Evolutionary conservation across 2,329 filamentous ascomycete genomes (phyloP).

Genomic region (Epichloe uncinata): DNA sequence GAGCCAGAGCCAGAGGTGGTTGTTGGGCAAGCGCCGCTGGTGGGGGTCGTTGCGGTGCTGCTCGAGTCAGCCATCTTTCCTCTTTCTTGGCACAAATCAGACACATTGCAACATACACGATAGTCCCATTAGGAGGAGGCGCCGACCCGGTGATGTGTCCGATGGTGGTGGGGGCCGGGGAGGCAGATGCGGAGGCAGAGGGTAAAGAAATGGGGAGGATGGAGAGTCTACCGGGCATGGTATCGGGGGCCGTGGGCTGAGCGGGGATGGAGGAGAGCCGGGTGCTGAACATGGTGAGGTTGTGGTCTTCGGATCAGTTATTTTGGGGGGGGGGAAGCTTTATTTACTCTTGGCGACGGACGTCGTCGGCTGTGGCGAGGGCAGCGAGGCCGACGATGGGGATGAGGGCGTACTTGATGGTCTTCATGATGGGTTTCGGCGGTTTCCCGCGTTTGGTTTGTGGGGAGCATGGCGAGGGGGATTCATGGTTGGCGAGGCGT

Average conservation of each 20-base stretch:
- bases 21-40: background rate
- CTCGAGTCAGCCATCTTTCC: background rate
- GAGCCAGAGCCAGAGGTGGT: background rate
- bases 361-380: constrained; percentile 3
- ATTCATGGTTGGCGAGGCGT: too few relatives aligned
- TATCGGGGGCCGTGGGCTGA: constrained; percentile 1
- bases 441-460: background rate
- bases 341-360: constrained; percentile 1
- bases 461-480: too few relatives aligned
- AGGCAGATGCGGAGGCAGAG: background rate
- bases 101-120: background rate
- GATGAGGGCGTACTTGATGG: constrained; percentile 3
- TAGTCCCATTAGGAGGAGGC: background rate
- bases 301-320: too few relatives aligned
- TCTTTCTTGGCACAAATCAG: background rate
- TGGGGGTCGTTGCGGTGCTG: background rate
- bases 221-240: constrained; percentile 1
- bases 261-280: constrained; percentile 5
- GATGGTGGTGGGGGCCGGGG: background rate
- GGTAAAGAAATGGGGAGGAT: constrained; percentile 3
- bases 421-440: background rate
- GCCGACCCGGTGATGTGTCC: constrained; percentile 1
- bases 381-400: constrained; percentile 5
- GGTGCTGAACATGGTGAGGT: background rate
- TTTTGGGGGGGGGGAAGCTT: background rate